Evolutionary conservation across 2,329 filamentous ascomycete genomes (phyloP).

Genomic region (Microcyclosporella mali): DNA sequence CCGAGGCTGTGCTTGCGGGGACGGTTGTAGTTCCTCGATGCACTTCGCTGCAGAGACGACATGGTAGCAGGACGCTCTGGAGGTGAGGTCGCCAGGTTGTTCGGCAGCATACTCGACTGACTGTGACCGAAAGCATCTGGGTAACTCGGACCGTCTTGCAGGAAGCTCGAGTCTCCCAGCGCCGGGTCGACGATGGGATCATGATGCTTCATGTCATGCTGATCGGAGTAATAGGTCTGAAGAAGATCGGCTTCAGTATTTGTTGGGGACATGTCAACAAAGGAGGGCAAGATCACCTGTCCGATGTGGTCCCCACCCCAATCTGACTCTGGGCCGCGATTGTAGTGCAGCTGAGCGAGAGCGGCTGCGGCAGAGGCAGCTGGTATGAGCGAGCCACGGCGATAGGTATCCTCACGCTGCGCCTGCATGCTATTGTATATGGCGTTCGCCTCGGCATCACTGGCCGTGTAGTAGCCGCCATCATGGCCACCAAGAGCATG

Average conservation of each 20-base stretch:
- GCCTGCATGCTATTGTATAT: conserved; percentile 50
- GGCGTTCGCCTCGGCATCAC: conserved; percentile 54
- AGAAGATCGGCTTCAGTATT: conserved; percentile 33
- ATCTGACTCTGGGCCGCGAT: conserved; percentile 63
- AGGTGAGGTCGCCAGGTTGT: conserved; percentile 73
- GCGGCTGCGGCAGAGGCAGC: conserved; percentile 77
- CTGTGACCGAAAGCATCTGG: conserved; percentile 51
- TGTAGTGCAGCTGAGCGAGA: conserved; percentile 74
- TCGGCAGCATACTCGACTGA: conserved; percentile 68
- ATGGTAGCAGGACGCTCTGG: conserved; percentile 82
- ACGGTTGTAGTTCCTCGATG: conserved; percentile 54
- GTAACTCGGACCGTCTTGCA: conserved; percentile 32
- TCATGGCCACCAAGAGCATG: conserved; percentile 37
- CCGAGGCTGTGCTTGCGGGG: conserved; percentile 82
- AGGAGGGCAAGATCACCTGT: conserved; percentile 31
- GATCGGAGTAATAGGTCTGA: conserved; percentile 36
- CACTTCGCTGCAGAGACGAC: conserved; percentile 69
- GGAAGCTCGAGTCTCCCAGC: conserved; percentile 56
- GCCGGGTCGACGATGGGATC: conserved; percentile 32
- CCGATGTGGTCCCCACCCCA: conserved; percentile 55
- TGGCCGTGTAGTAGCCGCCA: conserved; percentile 36
- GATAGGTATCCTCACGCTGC: conserved; percentile 63
- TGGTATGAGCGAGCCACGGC: conserved; percentile 57
- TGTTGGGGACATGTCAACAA: conserved; percentile 29
- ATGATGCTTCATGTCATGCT: conserved; percentile 26